A percentile compares a stretch with the other conserved stretches of the same genome.
Evolutionary conservation across 306 rosid species (phyloP).

Genomic region (Urtica urens): DNA sequence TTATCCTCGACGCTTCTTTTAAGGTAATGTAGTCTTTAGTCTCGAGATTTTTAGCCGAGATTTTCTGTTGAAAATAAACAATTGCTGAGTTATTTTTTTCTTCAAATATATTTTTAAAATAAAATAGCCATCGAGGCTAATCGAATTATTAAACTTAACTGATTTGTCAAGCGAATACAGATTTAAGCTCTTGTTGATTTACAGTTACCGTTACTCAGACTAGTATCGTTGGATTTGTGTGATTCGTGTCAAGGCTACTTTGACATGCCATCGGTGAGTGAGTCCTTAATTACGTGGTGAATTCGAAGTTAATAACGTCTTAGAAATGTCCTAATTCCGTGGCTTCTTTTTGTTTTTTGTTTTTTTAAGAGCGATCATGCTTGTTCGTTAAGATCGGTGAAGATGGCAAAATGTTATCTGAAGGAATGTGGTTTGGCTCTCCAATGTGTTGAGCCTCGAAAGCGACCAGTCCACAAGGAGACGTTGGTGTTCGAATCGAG

Average conservation of each 20-base stretch:
- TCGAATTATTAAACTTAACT: no score
- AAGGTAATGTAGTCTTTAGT: conserved; percentile 39
- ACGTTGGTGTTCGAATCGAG: conserved; percentile 55
- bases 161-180: no score
- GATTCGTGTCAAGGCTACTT: conserved; percentile 66
- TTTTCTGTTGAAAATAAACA: no score
- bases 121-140: no score
- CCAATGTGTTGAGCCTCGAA: conserved; percentile 14
- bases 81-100: no score
- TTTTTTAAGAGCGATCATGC: conserved; percentile 27
- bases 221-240: conserved; percentile 59
- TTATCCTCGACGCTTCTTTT: conserved; percentile 46
- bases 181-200: no score
- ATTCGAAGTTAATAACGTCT: background rate
- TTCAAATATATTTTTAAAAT: no score
- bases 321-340: conserved; percentile 9
- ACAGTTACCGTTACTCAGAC: conserved; percentile 66
- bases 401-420: conserved; percentile 57
- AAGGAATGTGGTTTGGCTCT: conserved; percentile 23
- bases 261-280: conserved; percentile 62
- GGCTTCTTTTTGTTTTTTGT: background rate
- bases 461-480: conserved; percentile 47
- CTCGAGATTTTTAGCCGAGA: no score
- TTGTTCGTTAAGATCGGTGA: conserved; percentile 35
- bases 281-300: background rate